Evolutionary conservation across 2,329 filamentous ascomycete genomes (phyloP).

Genomic region (Fusarium begoniae): DNA sequence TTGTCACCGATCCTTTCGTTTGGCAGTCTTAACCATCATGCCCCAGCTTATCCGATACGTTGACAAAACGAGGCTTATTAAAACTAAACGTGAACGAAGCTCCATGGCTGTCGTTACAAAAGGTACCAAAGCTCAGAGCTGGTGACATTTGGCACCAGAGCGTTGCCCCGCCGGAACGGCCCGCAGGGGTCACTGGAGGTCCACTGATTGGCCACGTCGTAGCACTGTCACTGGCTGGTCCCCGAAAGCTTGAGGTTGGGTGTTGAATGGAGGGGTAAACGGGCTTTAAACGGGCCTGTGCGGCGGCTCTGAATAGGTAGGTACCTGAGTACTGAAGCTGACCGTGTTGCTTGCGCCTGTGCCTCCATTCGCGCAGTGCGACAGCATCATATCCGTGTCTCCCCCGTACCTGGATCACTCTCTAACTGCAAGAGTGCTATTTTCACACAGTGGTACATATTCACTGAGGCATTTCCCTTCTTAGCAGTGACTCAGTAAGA

Average conservation of each 20-base stretch:
- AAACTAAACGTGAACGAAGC: not conserved
- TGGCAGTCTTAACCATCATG: not conserved
- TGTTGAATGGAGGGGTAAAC: slow-evolving; percentile 24
- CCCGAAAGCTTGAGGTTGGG: slow-evolving; percentile 11
- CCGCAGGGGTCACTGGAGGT: slow-evolving; percentile 25
- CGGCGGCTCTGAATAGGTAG: slow-evolving; percentile 5
- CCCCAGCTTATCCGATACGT: not conserved
- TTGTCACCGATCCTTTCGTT: not conserved
- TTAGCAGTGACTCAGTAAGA: slow-evolving; percentile 14
- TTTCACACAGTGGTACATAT: slow-evolving; percentile 1
- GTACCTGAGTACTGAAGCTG: not conserved
- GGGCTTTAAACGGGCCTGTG: slow-evolving; percentile 5
- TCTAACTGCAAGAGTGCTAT: not conserved
- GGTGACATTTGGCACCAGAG: slow-evolving; percentile 11
- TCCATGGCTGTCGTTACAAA: not conserved
- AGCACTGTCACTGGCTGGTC: slow-evolving; percentile 9
- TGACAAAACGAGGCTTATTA: not conserved
- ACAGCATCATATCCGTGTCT: slow-evolving; percentile 8
- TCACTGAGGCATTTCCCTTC: slow-evolving; percentile 7
- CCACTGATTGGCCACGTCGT: slow-evolving; percentile 25
- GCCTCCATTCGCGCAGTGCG: not conserved
- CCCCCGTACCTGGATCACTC: not conserved
- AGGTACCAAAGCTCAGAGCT: not conserved
- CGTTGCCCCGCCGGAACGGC: slow-evolving; percentile 38
- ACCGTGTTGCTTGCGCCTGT: not conserved